Conservation (phyloP, 1,284 basidiomycete genomes). For the Peniophora sp. region DNA sequence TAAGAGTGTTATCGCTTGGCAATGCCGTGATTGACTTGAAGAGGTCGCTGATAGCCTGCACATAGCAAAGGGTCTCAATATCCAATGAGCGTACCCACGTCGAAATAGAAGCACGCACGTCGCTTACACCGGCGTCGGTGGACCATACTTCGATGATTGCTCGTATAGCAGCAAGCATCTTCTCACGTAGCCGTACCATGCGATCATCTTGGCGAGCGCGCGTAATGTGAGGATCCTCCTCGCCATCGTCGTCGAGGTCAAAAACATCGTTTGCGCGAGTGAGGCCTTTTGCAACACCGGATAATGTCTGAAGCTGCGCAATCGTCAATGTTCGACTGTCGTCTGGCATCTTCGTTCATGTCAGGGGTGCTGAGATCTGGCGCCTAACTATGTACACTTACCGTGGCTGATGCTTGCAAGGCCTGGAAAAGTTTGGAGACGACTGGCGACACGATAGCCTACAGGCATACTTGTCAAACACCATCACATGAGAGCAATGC, state of each 20-base stretch:
- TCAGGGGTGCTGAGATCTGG: neutral
- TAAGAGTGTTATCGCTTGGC: constrained; percentile 63
- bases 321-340: constrained; percentile 55
- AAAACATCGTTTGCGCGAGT: constrained; percentile 69
- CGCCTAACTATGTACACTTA: constrained; percentile 21
- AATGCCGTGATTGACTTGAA: constrained; percentile 74
- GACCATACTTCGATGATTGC: constrained; percentile 68
- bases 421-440: constrained; percentile 61
- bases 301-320: constrained; percentile 68
- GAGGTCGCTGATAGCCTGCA: constrained; percentile 69
- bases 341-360: constrained; percentile 46
- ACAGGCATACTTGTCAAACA: constrained; percentile 4
- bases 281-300: constrained; percentile 78
- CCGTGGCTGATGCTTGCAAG: constrained; percentile 42
- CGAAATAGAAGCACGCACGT: constrained; percentile 42
- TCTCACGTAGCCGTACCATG: constrained; percentile 55
- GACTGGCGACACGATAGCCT: constrained; percentile 75
- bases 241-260: constrained; percentile 51
- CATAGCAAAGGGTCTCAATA: neutral
- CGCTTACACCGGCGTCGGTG: constrained; percentile 65
- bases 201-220: constrained; percentile 58
- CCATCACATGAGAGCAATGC: neutral
- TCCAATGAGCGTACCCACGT: no score
- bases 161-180: constrained; percentile 51
- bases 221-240: constrained; percentile 45